These are phyloP conservation scores for Pyrenula aspistea DNA, from an alignment of 495 filamentous ascomycete genomes.

Conservation along the genomic window DNA sequence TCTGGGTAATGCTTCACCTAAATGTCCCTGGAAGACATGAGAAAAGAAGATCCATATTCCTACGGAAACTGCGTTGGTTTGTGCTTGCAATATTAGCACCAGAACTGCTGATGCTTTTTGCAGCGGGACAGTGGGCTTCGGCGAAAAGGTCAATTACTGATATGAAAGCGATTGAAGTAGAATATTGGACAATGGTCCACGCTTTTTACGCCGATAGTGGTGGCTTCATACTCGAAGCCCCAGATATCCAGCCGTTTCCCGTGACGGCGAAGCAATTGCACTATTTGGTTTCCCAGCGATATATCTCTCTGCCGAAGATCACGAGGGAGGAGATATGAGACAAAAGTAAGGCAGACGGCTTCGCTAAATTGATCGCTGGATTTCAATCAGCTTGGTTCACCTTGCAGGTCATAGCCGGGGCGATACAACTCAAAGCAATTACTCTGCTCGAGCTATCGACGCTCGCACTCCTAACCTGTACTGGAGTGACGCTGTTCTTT, in stretches of 20 bases:
- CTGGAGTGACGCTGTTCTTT: slow-evolving; percentile 10
- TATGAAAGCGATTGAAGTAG: slow-evolving; percentile 8
- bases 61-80: slow-evolving; percentile 15
- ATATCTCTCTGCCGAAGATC: slow-evolving; percentile 7
- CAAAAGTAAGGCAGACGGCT: slow-evolving; percentile 15
- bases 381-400: slow-evolving; percentile 18
- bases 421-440: slow-evolving; percentile 9
- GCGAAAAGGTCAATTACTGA: slow-evolving; percentile 7
- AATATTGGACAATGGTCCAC: slow-evolving; percentile 20
- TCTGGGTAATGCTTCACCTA: slow-evolving; percentile 14
- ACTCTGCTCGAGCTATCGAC: slow-evolving; percentile 21
- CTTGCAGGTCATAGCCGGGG: slow-evolving; percentile 13
- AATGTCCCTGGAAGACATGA: slow-evolving; percentile 20
- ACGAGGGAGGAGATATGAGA: slow-evolving; percentile 17
- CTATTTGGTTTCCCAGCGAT: slow-evolving; percentile 14
- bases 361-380: slow-evolving; percentile 14
- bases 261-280: slow-evolving; percentile 21
- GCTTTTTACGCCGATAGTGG: slow-evolving; percentile 28
- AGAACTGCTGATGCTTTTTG: slow-evolving; percentile 13
- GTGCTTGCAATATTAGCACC: slow-evolving; percentile 14
- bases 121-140: slow-evolving; percentile 11
- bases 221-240: slow-evolving; percentile 15
- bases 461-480: slow-evolving; percentile 14
- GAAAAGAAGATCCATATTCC: slow-evolving; percentile 1
- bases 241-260: slow-evolving; percentile 14